These are phyloP conservation scores for Breynia disticha DNA, from an alignment of 441 rosid species.

Conservation along the genomic window DNA sequence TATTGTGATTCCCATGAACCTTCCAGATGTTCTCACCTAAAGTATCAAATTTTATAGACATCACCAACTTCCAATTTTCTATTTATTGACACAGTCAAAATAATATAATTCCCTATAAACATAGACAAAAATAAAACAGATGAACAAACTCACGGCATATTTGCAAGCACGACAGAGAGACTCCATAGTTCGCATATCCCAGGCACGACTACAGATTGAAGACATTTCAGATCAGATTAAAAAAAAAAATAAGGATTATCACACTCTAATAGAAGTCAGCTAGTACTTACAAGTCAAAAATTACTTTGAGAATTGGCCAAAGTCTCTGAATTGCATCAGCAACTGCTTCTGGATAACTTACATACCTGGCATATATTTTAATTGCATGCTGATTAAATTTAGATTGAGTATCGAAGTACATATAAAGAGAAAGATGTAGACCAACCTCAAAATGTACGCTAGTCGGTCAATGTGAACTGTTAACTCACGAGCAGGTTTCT, in stretches of 20 bases:
- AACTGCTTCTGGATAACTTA: constrained; percentile 93
- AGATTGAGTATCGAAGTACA: constrained; percentile 8
- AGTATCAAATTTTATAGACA: constrained; percentile 13
- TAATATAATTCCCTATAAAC: not conserved
- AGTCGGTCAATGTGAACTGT: constrained; percentile 93
- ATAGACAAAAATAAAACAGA: constrained; percentile 6
- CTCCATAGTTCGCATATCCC: constrained; percentile 99
- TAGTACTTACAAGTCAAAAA: constrained; percentile 78
- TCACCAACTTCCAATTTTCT: not conserved
- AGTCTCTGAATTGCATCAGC: constrained; percentile 90
- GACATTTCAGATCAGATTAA: constrained; percentile 15
- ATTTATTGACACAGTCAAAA: not conserved
- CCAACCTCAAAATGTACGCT: constrained; percentile 94
- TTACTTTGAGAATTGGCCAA: constrained; percentile 84
- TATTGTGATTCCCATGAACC: constrained; percentile 85
- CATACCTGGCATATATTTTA: constrained; percentile 52
- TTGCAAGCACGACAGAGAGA: constrained; percentile 99
- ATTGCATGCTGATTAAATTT: constrained; percentile 17
- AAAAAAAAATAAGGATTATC: not conserved
- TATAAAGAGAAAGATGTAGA: constrained; percentile 10
- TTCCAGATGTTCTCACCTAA: constrained; percentile 94
- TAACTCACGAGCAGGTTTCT: constrained; percentile 89
- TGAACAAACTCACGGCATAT: constrained; percentile 77
- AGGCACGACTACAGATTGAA: constrained; percentile 76
- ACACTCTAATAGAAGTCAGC: constrained; percentile 7